phyloP scores from a whole-genome alignment of 2,329 filamentous ascomycete species.

The Xylaria sp. region DNA sequence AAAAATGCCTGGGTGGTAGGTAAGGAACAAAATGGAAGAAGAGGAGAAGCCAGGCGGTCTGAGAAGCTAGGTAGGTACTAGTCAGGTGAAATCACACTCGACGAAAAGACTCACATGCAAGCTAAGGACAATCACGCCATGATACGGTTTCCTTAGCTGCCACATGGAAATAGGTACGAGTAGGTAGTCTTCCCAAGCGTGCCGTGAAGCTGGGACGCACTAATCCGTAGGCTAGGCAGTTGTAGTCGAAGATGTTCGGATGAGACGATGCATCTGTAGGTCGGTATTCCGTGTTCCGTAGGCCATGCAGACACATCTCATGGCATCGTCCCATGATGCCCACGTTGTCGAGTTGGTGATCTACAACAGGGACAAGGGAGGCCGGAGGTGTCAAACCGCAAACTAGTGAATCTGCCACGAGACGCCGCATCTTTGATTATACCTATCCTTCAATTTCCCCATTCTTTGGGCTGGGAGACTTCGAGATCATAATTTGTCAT shows the following conservation, averaged over 20 bases:
- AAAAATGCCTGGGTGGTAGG: neutral
- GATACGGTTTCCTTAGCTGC: neutral
- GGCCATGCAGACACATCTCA: neutral
- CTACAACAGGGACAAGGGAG: neutral
- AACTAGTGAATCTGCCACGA: neutral
- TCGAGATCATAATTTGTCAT: neutral
- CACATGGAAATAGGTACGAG: neutral
- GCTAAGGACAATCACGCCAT: neutral
- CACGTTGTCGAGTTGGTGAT: neutral
- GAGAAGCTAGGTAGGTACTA: neutral
- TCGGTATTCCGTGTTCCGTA: neutral
- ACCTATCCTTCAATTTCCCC: neutral
- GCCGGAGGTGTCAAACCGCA: neutral
- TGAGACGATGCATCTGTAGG: neutral
- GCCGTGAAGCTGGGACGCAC: slow-evolving; percentile 14
- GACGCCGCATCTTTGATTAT: neutral
- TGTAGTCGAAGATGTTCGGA: slow-evolving; percentile 5
- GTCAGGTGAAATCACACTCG: neutral
- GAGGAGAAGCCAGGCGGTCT: neutral
- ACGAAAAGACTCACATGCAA: neutral
- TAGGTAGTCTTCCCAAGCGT: neutral
- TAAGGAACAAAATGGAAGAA: neutral
- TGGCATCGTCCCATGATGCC: neutral
- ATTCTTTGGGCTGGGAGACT: neutral
- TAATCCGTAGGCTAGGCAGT: slow-evolving; percentile 1